Percentiles rank a stretch among this genome's conserved stretches.
These are phyloP conservation scores for Populus euphratica DNA, from an alignment of 345 rosid species.

Conservation along the genomic window DNA sequence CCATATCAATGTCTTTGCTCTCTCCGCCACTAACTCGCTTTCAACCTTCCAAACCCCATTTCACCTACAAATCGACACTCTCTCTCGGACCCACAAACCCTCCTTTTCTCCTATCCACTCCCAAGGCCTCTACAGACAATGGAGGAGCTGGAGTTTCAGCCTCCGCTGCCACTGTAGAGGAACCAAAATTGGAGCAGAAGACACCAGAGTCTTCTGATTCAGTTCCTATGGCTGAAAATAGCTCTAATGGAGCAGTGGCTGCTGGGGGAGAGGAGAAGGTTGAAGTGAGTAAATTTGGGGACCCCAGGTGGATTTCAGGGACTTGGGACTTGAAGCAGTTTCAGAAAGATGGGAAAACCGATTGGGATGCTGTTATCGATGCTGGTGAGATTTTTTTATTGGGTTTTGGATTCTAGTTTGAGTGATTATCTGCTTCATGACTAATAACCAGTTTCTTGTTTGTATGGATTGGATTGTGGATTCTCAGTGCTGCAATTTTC, in stretches of 20 bases:
- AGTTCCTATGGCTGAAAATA: conserved; percentile 11
- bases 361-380: conserved; percentile 93
- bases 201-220: conserved; percentile 15
- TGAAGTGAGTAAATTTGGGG: conserved; percentile 42
- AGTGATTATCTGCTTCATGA: background rate
- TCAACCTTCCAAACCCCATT: conserved; percentile 31
- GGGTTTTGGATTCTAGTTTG: background rate
- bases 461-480: background rate
- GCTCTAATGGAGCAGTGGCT: conserved; percentile 38
- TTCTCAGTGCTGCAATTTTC: background rate
- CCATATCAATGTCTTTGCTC: conserved; percentile 56
- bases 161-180: conserved; percentile 33
- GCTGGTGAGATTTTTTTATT: conserved; percentile 53
- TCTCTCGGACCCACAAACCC: conserved; percentile 36
- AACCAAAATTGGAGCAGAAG: conserved; percentile 22
- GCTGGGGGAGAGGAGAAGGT: conserved; percentile 3
- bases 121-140: conserved; percentile 47
- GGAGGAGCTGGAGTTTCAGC: conserved; percentile 49
- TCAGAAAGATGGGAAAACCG: conserved; percentile 52
- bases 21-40: conserved; percentile 38
- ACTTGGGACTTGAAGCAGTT: conserved; percentile 90
- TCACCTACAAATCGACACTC: conserved; percentile 30
- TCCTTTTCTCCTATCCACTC: conserved; percentile 25
- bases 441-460: background rate
- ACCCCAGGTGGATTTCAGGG: conserved; percentile 76